Base-by-base conservation (phyloP, 176 grass and related monocot genomes). In the Rhynchospora pubera region DNA sequence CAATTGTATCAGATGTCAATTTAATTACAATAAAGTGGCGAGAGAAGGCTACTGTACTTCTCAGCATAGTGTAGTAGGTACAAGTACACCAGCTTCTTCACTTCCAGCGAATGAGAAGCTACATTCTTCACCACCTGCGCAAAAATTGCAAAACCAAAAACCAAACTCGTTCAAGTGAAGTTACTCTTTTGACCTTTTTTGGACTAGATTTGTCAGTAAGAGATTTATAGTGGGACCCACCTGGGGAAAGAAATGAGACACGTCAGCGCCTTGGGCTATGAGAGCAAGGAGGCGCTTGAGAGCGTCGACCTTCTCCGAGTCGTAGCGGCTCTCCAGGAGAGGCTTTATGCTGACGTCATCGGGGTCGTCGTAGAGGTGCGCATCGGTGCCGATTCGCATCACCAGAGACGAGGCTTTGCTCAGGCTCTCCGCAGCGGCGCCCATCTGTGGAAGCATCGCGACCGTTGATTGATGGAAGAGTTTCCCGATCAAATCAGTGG, bases 31-130 rank as follows among this genome's bases (percentile, higher is more conserved):
- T 43, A 86, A 28, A 22, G 53, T 4, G 56, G 15, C 16, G 59
- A 74, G 50, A 0, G 13, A 39, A 83, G 65, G 10, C 63, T 22
- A 18, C 13, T 47, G 55, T 93, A 98, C 95, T 94, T 94, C 66
- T 98, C 92, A 3, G 95, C 95, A 67, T 98, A 98, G 85, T 98
- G 95, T 63, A 98, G 95, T 3, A 98, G 82, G 83, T 98, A 98
- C 74, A 98, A 85, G 62, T 98, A 98, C 45, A 98, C 92, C 10
- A 94, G 95, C 85, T 98, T 98, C 92, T 98, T 98, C 53, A 98
- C 92, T 79, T 98, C 92, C 19, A 98, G 87, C 0, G 92, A 97
- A 61, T 88, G 87, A 23, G 92, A 88, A 18, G 92, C 95, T 14
- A 98, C 90, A 70, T 94, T 98, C 92, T 98, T 98, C 73, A 94